Evolutionary conservation across 306 rosid genomes (phyloP).

Genomic region (Dryas octopetala): DNA sequence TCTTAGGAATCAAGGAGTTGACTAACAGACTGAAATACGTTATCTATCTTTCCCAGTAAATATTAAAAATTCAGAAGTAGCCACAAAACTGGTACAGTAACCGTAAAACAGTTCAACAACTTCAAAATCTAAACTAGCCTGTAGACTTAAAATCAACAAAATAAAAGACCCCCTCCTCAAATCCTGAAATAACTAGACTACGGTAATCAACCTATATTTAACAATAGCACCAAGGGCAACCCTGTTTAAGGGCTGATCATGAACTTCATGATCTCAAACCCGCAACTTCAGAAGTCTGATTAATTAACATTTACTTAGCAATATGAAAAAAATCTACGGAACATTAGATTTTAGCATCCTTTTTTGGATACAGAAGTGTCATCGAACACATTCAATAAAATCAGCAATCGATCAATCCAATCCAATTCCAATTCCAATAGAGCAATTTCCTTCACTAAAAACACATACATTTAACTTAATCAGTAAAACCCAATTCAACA

Average conservation of each 20-base stretch:
- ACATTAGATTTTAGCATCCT: not conserved
- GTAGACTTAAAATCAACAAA: not conserved
- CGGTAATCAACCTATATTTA: not conserved
- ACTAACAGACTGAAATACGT: not conserved
- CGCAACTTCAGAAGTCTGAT: not conserved
- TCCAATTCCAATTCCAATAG: not conserved
- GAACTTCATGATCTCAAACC: not conserved
- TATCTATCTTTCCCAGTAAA: not conserved
- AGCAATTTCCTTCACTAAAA: not conserved
- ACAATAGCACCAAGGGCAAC: not conserved
- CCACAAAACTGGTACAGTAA: not conserved
- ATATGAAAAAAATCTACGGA: not conserved
- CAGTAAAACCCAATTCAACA: not conserved
- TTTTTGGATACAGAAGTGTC: not conserved
- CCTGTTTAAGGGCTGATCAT: not conserved
- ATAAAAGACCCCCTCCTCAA: not conserved
- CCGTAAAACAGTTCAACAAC: not conserved
- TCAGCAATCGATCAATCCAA: not conserved
- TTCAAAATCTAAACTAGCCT: not conserved
- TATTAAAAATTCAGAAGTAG: not conserved
- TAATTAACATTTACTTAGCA: not conserved
- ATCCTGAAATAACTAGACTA: not conserved
- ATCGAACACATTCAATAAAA: not conserved
- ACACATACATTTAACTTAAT: not conserved
- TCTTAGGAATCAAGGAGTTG: not conserved